Percentiles rank a stretch among this genome's conserved stretches.
Evolutionary conservation across 148 eudicot genomes (phyloP).

Genomic region (Nepenthes mirabilis): DNA sequence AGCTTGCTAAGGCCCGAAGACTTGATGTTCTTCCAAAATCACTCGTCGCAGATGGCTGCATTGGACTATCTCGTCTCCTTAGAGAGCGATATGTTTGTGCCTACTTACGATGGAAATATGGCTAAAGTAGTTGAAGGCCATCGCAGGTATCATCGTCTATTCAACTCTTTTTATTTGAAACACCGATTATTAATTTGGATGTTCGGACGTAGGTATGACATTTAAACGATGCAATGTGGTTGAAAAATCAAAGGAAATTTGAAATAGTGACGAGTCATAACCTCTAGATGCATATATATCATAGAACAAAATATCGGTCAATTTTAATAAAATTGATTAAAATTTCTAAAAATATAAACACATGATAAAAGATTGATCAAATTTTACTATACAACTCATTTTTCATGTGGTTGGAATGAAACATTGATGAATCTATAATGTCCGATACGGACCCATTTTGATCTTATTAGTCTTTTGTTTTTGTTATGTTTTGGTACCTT

Average conservation of each 20-base stretch:
- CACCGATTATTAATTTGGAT: background rate
- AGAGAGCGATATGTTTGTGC: constrained; percentile 69
- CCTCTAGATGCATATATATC: too few relatives aligned
- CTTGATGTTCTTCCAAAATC: constrained; percentile 53
- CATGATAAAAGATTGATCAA: too few relatives aligned
- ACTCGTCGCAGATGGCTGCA: constrained; percentile 77
- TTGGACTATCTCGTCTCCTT: constrained; percentile 60
- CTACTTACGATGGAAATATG: constrained; percentile 80
- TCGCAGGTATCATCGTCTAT: constrained; percentile 35
- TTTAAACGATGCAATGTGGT: too few relatives aligned
- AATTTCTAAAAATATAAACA: too few relatives aligned
- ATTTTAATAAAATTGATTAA: too few relatives aligned
- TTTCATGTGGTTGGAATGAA: too few relatives aligned
- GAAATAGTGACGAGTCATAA: too few relatives aligned
- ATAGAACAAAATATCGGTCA: too few relatives aligned
- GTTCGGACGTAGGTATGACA: too few relatives aligned
- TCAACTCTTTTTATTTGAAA: background rate
- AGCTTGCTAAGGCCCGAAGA: constrained; percentile 46
- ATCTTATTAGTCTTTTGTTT: background rate
- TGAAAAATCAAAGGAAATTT: too few relatives aligned
- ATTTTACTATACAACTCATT: too few relatives aligned
- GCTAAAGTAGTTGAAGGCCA: constrained; percentile 83
- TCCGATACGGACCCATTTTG: background rate
- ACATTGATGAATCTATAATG: too few relatives aligned
- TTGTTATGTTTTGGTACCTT: background rate